A percentile compares a stretch with the other conserved stretches of the same genome.
Evolutionary conservation across 2,329 filamentous ascomycete species (phyloP).

Genomic region (Arthrocladium fulminans): DNA sequence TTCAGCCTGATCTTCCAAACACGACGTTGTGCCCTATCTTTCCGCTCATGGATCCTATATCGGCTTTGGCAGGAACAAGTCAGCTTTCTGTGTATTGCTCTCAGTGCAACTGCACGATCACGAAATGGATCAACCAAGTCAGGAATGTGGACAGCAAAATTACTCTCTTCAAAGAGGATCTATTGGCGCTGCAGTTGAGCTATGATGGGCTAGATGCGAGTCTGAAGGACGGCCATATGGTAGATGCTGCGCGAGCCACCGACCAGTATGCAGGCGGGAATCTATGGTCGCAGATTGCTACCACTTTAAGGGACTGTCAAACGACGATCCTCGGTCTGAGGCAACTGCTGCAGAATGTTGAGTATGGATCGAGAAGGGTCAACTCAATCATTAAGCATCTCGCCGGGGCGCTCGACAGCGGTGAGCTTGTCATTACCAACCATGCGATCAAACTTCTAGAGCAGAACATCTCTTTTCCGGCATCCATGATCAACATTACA

Average conservation of each 20-base stretch:
- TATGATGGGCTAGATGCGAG: conserved; percentile 18
- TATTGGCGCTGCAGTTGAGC: conserved; percentile 15
- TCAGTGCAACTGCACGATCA: conserved; percentile 11
- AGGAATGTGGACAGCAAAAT: conserved; percentile 17
- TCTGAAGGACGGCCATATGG: conserved; percentile 12
- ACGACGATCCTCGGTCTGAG: conserved; percentile 16
- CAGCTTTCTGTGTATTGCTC: conserved; percentile 1
- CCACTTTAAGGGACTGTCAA: conserved; percentile 15
- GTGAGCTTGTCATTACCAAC: conserved; percentile 17
- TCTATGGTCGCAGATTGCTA: conserved; percentile 16
- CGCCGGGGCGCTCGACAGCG: conserved; percentile 14
- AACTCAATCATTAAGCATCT: conserved; percentile 13
- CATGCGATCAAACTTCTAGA: conserved; percentile 17
- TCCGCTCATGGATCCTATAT: background rate
- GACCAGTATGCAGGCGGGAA: conserved; percentile 16
- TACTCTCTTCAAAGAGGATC: conserved; percentile 16
- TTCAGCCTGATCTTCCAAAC: background rate
- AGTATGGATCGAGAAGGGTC: conserved; percentile 13
- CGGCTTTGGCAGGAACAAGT: background rate
- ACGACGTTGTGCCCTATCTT: background rate
- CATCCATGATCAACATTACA: conserved; percentile 20
- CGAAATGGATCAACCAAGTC: conserved; percentile 17
- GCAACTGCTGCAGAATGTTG: conserved; percentile 13
- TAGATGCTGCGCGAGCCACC: conserved; percentile 16
- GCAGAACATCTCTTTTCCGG: conserved; percentile 10